These are phyloP conservation scores for Craterostigma plantagineum DNA, from an alignment of 257 asterid genomes.

Conservation along the genomic window DNA sequence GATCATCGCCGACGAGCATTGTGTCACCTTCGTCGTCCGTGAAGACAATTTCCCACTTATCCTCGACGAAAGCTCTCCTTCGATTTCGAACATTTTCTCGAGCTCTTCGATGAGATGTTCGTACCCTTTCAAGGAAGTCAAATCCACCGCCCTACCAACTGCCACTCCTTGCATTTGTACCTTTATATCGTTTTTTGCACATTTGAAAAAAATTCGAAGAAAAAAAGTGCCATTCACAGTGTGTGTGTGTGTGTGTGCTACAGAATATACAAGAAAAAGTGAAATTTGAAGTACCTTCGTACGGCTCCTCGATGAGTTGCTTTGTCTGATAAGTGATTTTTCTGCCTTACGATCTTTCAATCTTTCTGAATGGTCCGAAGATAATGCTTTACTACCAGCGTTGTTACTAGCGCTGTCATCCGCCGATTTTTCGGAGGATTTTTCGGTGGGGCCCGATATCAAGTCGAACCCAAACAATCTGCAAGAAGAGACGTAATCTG, in stretches of 20 bases:
- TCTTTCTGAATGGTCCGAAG: constrained; percentile 38
- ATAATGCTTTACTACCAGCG: too few relatives aligned
- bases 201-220: not conserved
- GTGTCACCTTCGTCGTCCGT: constrained; percentile 89
- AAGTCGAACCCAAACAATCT: constrained; percentile 78
- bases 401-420: too few relatives aligned
- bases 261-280: too few relatives aligned
- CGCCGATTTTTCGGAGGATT: too few relatives aligned
- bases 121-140: constrained; percentile 54
- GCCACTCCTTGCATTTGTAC: constrained; percentile 99
- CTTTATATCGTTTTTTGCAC: constrained; percentile 22
- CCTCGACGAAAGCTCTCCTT: constrained; percentile 59
- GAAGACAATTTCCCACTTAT: constrained; percentile 74
- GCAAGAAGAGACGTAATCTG: constrained; percentile 26
- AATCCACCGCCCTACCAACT: constrained; percentile 89
- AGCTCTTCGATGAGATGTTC: constrained; percentile 56
- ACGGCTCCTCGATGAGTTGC: constrained; percentile 61
- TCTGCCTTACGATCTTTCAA: constrained; percentile 30
- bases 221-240: too few relatives aligned
- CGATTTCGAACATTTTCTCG: constrained; percentile 73
- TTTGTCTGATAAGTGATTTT: constrained; percentile 32
- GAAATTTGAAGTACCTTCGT: constrained; percentile 50
- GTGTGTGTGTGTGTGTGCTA: too few relatives aligned
- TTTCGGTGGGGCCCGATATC: constrained; percentile 20
- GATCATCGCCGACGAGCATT: constrained; percentile 96